Percentiles rank a stretch among this genome's conserved stretches.
Conservation (phyloP, 2,329 filamentous ascomycete species). For the Dothidotthia symphoricarpi region DNA sequence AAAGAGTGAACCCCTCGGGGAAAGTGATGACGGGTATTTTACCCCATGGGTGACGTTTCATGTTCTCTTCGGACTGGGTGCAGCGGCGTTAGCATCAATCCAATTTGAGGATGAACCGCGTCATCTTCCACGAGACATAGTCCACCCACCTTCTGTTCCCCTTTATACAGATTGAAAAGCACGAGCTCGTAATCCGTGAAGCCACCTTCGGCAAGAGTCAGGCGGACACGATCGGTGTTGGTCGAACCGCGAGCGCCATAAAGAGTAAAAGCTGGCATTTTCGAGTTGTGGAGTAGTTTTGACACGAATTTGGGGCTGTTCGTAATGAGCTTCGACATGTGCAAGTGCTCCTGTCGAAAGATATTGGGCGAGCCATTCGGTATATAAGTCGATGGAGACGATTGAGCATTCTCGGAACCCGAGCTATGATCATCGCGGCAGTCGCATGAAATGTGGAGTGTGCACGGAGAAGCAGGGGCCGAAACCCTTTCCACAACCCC, state of each 20-base stretch:
- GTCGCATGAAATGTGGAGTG: too few species aligned
- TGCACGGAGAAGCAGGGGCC: too few species aligned
- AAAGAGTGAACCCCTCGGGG: constrained; percentile 43
- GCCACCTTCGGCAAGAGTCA: constrained; percentile 23
- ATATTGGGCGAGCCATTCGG: too few species aligned
- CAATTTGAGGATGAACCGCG: constrained; percentile 1
- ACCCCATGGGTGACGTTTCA: constrained; percentile 19
- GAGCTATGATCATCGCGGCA: too few species aligned
- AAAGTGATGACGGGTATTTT: constrained; percentile 34
- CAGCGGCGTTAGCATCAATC: too few species aligned
- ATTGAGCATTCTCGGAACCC: too few species aligned
- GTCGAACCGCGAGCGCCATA: constrained; percentile 17
- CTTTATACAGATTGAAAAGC: constrained; percentile 9
- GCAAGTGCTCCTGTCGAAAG: too few species aligned
- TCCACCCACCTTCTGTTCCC: constrained; percentile 2
- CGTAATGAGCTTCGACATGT: constrained; percentile 9
- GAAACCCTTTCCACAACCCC: too few species aligned
- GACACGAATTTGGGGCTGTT: constrained; percentile 9
- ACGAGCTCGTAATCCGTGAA: constrained; percentile 21
- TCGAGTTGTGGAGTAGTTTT: constrained; percentile 13
- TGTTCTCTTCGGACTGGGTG: constrained; percentile 17
- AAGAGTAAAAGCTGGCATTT: constrained; percentile 23
- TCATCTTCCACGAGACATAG: constrained; percentile 4
- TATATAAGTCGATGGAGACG: too few species aligned
- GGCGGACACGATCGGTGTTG: constrained; percentile 18